Base-by-base conservation (phyloP, 2,329 filamentous ascomycete species). In the Scedosporium boydii region DNA sequence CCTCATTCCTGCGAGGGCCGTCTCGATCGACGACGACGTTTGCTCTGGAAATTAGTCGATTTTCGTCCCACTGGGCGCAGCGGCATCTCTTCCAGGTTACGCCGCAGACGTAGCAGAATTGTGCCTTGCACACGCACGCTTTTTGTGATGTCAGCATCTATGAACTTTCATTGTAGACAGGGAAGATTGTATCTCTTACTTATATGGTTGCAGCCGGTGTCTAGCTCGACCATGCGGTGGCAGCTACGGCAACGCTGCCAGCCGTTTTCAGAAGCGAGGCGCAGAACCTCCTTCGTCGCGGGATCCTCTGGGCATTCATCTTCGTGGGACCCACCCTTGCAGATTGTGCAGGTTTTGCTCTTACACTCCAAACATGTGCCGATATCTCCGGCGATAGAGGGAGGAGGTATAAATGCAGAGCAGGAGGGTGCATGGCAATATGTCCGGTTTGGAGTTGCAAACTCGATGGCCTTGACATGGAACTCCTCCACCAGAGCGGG, bases 131-230 rank as follows among this genome's bases (percentile, higher is more conserved):
- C 1, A 23, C 68, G 55, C 80, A 84, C 0, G 76, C 82, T 75
- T 5, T 9, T 60, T 56, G 62, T 77, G 79, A 21, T 76, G 69
- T 56, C 80, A 75, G 58, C 75, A 71, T 66, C 58, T 70, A 64
- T 2, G 74, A 69, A 26, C 74, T 67, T 6, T 65, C 65, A 6
- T 69, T 65, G 1, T 74, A 73, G 3, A 73, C n/a, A 71, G 6
- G 65, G 1, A 76, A 57, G n/a, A n/a, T n/a, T n/a, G n/a, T n/a
- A n/a, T n/a, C n/a, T 78, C 80, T 68, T 66, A 86, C 83, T 82
- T 3, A 86, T 86, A 60, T 86, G 83, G 59, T 81, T 74, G 64
- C 84, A 86, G 1, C 84, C 83, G 0, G 42, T n/a, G 0, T 68
- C 34, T 0, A 83, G 70, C 69, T 85, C 81, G 0, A 87, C 74